A percentile compares a stretch with the other conserved stretches of the same genome.
Evolutionary conservation across 192 early-diverging fungal genomes (phyloP).

Genomic region (Rhizoclosmatium sp.): DNA sequence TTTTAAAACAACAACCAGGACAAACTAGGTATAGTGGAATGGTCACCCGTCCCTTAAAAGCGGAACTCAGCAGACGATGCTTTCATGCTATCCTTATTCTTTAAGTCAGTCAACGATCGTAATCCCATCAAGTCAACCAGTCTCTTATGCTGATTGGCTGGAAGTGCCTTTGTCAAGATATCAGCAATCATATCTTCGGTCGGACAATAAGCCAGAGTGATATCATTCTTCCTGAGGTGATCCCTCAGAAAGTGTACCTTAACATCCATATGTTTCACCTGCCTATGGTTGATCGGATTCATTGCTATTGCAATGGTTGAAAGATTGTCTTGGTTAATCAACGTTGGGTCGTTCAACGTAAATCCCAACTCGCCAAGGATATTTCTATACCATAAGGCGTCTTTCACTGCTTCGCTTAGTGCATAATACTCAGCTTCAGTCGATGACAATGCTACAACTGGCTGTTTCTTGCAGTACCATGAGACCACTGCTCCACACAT

Average conservation of each 20-base stretch:
- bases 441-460: slow-evolving; percentile 32
- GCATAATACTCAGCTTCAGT: slow-evolving; percentile 42
- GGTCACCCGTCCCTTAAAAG: neutral
- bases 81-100: neutral
- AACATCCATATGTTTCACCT: slow-evolving; percentile 50
- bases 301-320: slow-evolving; percentile 32
- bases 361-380: slow-evolving; percentile 10
- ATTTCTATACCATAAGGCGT: slow-evolving; percentile 16
- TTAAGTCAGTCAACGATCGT: neutral
- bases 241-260: slow-evolving; percentile 44
- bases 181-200: slow-evolving; percentile 39
- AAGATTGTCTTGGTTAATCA: slow-evolving; percentile 20
- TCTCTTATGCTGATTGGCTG: slow-evolving; percentile 16
- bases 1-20: neutral
- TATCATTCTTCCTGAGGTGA: slow-evolving; percentile 25
- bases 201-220: slow-evolving; percentile 34
- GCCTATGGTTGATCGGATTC: slow-evolving; percentile 42
- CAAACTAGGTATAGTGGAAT: neutral
- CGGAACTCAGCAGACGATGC: neutral
- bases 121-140: slow-evolving; percentile 10
- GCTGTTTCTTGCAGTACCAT: slow-evolving; percentile 27
- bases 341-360: neutral
- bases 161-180: slow-evolving; percentile 43
- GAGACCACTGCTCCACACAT: neutral
- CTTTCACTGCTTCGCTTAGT: slow-evolving; percentile 23